These are phyloP conservation scores for Lactarius sanguifluus DNA, from an alignment of 768 basidiomycete species.

Conservation along the genomic window DNA sequence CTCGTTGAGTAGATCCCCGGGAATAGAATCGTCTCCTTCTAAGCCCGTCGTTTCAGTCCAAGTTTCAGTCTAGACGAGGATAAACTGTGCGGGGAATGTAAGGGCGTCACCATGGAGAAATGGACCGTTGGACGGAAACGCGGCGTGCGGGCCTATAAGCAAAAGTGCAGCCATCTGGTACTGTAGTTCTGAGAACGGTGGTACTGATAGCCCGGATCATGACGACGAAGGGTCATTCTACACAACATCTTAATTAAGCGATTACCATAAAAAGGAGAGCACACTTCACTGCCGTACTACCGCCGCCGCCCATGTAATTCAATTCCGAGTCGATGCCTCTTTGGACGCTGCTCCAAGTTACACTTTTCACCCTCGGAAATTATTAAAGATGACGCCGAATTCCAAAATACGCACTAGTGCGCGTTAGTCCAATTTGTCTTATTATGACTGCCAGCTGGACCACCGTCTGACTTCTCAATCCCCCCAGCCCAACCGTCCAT, in stretches of 20 bases:
- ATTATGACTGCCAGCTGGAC: background rate
- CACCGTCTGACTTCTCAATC: background rate
- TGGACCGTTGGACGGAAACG: background rate
- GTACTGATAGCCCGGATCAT: too few species aligned
- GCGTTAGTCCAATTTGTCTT: background rate
- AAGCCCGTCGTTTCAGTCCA: slow-evolving; percentile 8
- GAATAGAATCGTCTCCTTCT: background rate
- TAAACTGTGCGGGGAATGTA: background rate
- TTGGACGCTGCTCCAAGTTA: too few species aligned
- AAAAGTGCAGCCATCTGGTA: background rate
- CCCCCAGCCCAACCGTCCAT: background rate
- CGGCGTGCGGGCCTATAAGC: too few species aligned
- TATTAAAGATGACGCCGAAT: too few species aligned
- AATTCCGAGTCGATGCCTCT: too few species aligned
- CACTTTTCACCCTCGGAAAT: background rate
- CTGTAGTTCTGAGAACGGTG: too few species aligned
- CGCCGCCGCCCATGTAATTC: too few species aligned
- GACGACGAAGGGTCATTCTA: too few species aligned
- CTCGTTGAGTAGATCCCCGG: background rate
- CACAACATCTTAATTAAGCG: too few species aligned
- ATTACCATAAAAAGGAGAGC: too few species aligned
- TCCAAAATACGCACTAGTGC: background rate
- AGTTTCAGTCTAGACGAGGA: slow-evolving; percentile 16
- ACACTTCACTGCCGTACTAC: too few species aligned
- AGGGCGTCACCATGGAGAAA: background rate